Evolutionary conservation across 2,329 filamentous ascomycete species (phyloP).

Genomic region (Claviceps sp.): DNA sequence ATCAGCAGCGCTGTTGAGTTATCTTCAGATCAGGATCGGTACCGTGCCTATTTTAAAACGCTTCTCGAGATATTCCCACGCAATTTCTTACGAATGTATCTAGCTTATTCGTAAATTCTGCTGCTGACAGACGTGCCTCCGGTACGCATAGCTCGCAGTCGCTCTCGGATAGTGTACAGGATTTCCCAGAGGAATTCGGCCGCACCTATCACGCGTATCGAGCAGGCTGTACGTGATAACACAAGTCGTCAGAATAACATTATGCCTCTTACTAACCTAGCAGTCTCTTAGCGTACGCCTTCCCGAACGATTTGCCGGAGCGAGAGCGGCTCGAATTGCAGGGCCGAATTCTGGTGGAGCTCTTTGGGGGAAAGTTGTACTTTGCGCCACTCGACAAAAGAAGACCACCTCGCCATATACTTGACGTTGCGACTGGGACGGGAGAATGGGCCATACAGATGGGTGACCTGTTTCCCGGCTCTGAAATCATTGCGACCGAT

Average conservation of each 20-base stretch:
- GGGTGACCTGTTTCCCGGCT: slow-evolving; percentile 45
- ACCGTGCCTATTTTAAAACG: background rate
- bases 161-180: slow-evolving; percentile 27
- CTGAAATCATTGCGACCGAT: slow-evolving; percentile 49
- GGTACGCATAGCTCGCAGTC: slow-evolving; percentile 20
- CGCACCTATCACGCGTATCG: slow-evolving; percentile 34
- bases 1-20: slow-evolving; percentile 8
- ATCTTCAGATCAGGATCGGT: background rate
- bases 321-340: slow-evolving; percentile 28
- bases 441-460: slow-evolving; percentile 55
- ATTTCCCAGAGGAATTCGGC: slow-evolving; percentile 29
- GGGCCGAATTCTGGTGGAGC: slow-evolving; percentile 21
- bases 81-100: too few relatives aligned
- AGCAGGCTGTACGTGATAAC: slow-evolving; percentile 28
- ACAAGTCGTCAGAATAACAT: background rate
- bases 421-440: slow-evolving; percentile 32
- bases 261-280: slow-evolving; percentile 4
- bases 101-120: too few relatives aligned
- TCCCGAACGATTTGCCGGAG: slow-evolving; percentile 31
- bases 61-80: background rate
- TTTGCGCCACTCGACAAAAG: slow-evolving; percentile 28
- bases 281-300: slow-evolving; percentile 25
- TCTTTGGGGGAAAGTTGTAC: slow-evolving; percentile 27
- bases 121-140: background rate
- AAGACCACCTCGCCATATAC: slow-evolving; percentile 22